Evolutionary conservation across 2,329 filamentous ascomycete species (phyloP).

Genomic region (Nectriaceae sp.): DNA sequence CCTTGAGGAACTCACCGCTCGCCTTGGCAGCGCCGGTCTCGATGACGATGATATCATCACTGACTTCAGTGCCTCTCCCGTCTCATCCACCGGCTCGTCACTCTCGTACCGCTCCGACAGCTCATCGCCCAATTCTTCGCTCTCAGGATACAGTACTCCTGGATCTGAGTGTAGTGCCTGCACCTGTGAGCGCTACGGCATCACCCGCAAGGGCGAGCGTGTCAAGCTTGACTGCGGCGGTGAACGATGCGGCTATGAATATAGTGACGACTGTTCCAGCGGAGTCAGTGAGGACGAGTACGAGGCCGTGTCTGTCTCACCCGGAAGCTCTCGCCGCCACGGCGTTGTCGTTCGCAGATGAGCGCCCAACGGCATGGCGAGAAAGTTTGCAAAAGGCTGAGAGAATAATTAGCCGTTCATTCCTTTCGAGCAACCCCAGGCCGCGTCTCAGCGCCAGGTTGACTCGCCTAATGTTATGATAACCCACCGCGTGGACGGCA

Average conservation of each 20-base stretch:
- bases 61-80: conserved; percentile 58
- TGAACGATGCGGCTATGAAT: conserved; percentile 79
- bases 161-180: conserved; percentile 77
- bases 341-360: conserved; percentile 59
- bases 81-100: conserved; percentile 69
- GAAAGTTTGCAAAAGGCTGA: conserved; percentile 22
- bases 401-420: conserved; percentile 37
- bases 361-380: conserved; percentile 22
- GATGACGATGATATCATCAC: conserved; percentile 58
- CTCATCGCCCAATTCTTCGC: conserved; percentile 71
- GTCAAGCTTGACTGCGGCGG: conserved; percentile 97
- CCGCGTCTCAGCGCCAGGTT: conserved; percentile 30
- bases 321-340: conserved; percentile 60
- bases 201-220: conserved; percentile 88
- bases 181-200: conserved; percentile 94
- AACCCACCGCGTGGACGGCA: conserved; percentile 33
- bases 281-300: conserved; percentile 62
- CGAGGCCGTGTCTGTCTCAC: conserved; percentile 44
- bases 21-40: conserved; percentile 66
- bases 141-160: conserved; percentile 78
- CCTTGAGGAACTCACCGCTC: conserved; percentile 77
- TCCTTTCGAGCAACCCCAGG: conserved; percentile 32
- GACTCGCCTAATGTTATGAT: conserved; percentile 29
- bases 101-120: conserved; percentile 73
- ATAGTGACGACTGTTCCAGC: conserved; percentile 71